phyloP scores from a whole-genome alignment of 2,329 filamentous ascomycete genomes.

The Aureobasidium sp. region DNA sequence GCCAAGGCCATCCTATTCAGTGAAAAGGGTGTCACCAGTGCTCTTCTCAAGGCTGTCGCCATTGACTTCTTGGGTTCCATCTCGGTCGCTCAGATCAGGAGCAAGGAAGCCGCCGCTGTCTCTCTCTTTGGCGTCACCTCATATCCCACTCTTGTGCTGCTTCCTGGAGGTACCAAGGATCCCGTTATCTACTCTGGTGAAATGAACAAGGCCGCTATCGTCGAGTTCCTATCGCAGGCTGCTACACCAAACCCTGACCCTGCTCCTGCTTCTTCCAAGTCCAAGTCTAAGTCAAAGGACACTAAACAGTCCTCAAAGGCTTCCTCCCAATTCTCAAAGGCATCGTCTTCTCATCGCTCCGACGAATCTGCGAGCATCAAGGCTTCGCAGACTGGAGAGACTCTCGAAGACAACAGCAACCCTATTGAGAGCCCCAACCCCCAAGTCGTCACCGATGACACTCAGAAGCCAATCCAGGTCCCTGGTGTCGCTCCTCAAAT shows the following conservation, averaged over 20 bases:
- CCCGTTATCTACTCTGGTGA: conserved; percentile 70
- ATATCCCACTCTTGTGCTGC: conserved; percentile 72
- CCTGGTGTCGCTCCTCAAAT: conserved; percentile 53
- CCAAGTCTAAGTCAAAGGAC: conserved; percentile 38
- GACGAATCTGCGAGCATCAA: conserved; percentile 38
- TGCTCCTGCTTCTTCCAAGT: conserved; percentile 38
- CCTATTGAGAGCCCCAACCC: conserved; percentile 48
- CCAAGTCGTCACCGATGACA: conserved; percentile 34
- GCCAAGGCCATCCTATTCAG: conserved; percentile 89
- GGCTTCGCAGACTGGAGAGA: conserved; percentile 42
- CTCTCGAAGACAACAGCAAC: conserved; percentile 37
- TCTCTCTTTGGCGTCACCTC: conserved; percentile 66
- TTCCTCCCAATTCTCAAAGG: conserved; percentile 41
- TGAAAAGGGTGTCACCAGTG: conserved; percentile 81
- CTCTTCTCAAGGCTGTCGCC: conserved; percentile 72
- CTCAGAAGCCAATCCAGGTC: conserved; percentile 41
- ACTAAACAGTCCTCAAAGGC: conserved; percentile 37
- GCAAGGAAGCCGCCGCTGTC: conserved; percentile 66
- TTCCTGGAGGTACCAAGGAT: conserved; percentile 63
- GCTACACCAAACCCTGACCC: conserved; percentile 73
- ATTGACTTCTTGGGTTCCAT: conserved; percentile 83
- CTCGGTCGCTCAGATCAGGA: conserved; percentile 69
- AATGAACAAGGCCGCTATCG: conserved; percentile 73
- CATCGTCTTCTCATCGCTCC: conserved; percentile 44
- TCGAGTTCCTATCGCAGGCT: conserved; percentile 72